Conservation (phyloP, 371 early-diverging fungal species). For the Saksenaea vasiformis region DNA sequence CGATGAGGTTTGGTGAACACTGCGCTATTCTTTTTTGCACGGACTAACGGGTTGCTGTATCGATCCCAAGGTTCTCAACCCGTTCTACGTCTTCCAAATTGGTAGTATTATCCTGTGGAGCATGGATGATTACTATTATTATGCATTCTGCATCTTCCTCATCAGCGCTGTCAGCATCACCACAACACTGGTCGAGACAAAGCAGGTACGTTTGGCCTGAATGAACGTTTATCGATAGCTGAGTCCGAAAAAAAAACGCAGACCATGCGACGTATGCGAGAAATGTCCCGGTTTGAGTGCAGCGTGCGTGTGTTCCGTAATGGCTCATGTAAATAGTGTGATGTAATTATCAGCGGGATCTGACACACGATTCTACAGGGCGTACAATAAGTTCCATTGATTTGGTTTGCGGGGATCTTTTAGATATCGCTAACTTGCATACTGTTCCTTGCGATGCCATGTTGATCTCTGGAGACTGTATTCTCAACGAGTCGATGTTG, state of each 20-base stretch:
- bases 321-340: conserved; percentile 69
- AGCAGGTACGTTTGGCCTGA: conserved; percentile 48
- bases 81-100: conserved; percentile 95
- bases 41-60: neutral
- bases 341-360: neutral
- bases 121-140: conserved; percentile 93
- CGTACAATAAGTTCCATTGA: conserved; percentile 74
- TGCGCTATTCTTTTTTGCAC: neutral
- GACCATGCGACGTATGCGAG: conserved; percentile 79
- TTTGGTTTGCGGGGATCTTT: conserved; percentile 95
- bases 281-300: conserved; percentile 88
- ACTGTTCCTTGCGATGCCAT: conserved; percentile 95
- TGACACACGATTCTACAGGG: conserved; percentile 34
- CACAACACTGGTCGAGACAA: conserved; percentile 84
- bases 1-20: conserved; percentile 66
- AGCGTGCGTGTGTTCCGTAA: conserved; percentile 73
- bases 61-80: conserved; percentile 57
- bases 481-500: conserved; percentile 98
- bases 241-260: conserved; percentile 11
- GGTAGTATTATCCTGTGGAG: conserved; percentile 91
- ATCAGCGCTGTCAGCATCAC: conserved; percentile 80
- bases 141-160: conserved; percentile 90
- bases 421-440: conserved; percentile 74
- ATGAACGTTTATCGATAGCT: neutral
- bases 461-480: conserved; percentile 95